Evolutionary conservation across 306 rosid species (phyloP).

Genomic region (Malus sylvestris): DNA sequence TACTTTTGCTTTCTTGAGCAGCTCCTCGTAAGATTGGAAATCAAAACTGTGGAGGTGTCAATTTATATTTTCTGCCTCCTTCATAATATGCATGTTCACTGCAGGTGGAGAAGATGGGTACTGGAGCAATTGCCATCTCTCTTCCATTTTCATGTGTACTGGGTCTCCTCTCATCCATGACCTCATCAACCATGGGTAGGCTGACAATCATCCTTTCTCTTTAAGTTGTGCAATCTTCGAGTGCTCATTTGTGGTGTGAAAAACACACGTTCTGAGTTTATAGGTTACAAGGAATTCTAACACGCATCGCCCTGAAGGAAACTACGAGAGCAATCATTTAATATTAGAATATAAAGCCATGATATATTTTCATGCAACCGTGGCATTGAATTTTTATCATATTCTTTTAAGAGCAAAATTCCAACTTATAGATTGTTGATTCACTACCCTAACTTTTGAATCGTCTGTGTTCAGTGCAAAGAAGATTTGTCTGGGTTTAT

Average conservation of each 20-base stretch:
- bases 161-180: slow-evolving; percentile 84
- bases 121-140: slow-evolving; percentile 70
- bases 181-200: slow-evolving; percentile 95
- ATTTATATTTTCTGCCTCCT: slow-evolving; percentile 8
- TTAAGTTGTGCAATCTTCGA: not conserved
- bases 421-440: not conserved
- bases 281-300: not conserved
- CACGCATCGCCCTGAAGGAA: not conserved
- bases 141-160: slow-evolving; percentile 94
- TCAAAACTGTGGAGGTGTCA: slow-evolving; percentile 4
- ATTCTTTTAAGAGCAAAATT: not conserved
- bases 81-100: slow-evolving; percentile 16
- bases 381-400: not conserved
- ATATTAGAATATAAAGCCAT: not conserved
- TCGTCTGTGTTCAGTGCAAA: slow-evolving; percentile 45
- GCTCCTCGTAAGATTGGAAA: slow-evolving; percentile 58
- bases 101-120: slow-evolving; percentile 75
- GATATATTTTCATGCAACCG: not conserved
- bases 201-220: slow-evolving; percentile 11
- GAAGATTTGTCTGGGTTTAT: slow-evolving; percentile 77
- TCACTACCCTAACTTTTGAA: slow-evolving; percentile 10
- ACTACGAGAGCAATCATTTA: not conserved
- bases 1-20: slow-evolving; percentile 97
- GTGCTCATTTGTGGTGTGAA: not conserved
- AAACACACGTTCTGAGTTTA: not conserved